Evolutionary conservation across 2,329 filamentous ascomycete genomes (phyloP).

Genomic region (Colletotrichum melonis): DNA sequence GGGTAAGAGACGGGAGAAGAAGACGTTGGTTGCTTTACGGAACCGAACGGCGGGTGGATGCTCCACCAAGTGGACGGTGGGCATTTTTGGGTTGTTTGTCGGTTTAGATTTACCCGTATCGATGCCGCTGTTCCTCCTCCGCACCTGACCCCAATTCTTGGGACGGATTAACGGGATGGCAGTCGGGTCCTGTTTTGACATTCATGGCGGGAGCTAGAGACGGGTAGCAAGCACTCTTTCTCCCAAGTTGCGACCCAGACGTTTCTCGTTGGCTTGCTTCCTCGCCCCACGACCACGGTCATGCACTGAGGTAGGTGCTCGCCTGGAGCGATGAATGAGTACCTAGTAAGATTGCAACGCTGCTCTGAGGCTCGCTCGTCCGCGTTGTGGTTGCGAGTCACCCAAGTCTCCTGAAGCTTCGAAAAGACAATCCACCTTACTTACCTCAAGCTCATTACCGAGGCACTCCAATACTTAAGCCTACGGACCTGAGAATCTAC

Average conservation of each 20-base stretch:
- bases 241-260: too few relatives aligned
- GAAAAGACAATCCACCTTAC: background rate
- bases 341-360: background rate
- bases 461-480: background rate
- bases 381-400: background rate
- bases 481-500: background rate
- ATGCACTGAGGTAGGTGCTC: background rate
- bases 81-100: background rate
- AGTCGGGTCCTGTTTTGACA: background rate
- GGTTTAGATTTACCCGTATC: background rate
- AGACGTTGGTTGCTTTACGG: background rate
- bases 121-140: background rate
- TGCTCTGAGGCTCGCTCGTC: slow-evolving; percentile 10
- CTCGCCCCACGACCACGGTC: too few relatives aligned
- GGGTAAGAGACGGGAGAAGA: background rate
- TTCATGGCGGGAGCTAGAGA: background rate
- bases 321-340: background rate
- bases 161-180: background rate
- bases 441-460: too few relatives aligned
- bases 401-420: background rate
- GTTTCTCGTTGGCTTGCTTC: too few relatives aligned
- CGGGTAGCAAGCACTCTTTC: too few relatives aligned
- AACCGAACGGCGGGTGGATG: background rate
- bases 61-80: background rate
- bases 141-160: background rate